Evolutionary conservation across 2,329 filamentous ascomycete genomes (phyloP).

Genomic region (Elsinoe fawcettii): DNA sequence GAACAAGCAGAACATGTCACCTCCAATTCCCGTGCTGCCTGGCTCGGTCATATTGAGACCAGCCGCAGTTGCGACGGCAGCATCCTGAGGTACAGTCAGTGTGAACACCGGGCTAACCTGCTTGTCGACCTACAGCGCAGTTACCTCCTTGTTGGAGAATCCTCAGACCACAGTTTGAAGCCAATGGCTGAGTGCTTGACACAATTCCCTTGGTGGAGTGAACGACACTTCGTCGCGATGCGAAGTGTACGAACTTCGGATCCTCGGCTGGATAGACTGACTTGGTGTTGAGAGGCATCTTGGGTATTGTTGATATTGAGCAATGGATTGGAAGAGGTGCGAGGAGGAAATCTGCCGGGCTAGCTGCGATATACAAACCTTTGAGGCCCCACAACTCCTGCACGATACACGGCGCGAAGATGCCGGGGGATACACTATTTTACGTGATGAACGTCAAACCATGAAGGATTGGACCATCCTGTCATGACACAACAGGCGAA

Average conservation of each 20-base stretch:
- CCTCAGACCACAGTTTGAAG: slow-evolving; percentile 77
- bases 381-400: neutral
- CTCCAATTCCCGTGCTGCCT: slow-evolving; percentile 85
- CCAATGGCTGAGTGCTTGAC: slow-evolving; percentile 80
- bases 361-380: neutral
- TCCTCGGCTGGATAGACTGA: slow-evolving; percentile 45
- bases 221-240: slow-evolving; percentile 81
- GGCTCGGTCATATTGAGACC: slow-evolving; percentile 91
- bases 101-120: neutral
- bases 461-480: neutral
- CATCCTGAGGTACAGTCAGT: slow-evolving; percentile 54
- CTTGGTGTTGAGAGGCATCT: slow-evolving; percentile 42
- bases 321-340: neutral
- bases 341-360: neutral
- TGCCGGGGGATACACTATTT: slow-evolving; percentile 3
- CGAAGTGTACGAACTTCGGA: slow-evolving; percentile 54
- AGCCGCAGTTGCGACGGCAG: slow-evolving; percentile 90
- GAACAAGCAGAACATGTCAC: slow-evolving; percentile 94
- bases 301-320: neutral
- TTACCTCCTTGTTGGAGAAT: slow-evolving; percentile 85
- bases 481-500: neutral
- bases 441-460: slow-evolving; percentile 6
- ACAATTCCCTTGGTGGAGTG: slow-evolving; percentile 91
- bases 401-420: neutral
- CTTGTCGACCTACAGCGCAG: slow-evolving; percentile 61